These are phyloP conservation scores for Haberlea rhodopensis DNA, from an alignment of 257 asterid genomes.

Conservation along the genomic window DNA sequence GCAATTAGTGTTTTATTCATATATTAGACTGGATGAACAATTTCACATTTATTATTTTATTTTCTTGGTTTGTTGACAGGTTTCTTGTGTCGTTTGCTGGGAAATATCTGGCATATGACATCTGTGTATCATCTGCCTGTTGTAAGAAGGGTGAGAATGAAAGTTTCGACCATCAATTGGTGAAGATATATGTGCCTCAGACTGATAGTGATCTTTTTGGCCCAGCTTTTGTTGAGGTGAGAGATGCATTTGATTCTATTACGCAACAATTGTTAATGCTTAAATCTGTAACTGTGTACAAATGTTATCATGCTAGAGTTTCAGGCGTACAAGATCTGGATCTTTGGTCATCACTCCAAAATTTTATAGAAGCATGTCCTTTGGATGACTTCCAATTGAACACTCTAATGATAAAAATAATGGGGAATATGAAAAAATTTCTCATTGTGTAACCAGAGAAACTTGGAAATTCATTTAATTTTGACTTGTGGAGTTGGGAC, in stretches of 20 bases:
- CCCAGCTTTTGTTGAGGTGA: conserved; percentile 90
- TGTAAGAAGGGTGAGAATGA: conserved; percentile 40
- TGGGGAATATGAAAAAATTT: neutral
- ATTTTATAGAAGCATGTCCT: too few species aligned
- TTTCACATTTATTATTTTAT: too few species aligned
- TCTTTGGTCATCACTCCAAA: too few species aligned
- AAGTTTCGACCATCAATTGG: conserved; percentile 54
- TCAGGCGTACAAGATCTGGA: conserved; percentile 26
- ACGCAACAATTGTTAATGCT: neutral
- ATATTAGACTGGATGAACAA: neutral
- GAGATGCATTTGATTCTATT: conserved; percentile 11
- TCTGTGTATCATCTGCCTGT: conserved; percentile 43
- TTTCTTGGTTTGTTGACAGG: conserved; percentile 37
- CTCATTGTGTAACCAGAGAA: neutral
- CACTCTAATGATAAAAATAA: neutral
- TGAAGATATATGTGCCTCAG: conserved; percentile 65
- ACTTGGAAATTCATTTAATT: neutral
- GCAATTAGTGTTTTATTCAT: too few species aligned
- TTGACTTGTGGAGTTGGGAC: neutral
- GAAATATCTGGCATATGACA: conserved; percentile 54
- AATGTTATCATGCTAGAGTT: neutral
- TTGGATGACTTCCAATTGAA: neutral
- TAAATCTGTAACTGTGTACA: neutral
- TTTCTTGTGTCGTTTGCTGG: conserved; percentile 83
- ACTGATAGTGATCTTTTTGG: conserved; percentile 57